phyloP scores from a whole-genome alignment of 345 rosid genomes.

The Rhizophora apiculata region DNA sequence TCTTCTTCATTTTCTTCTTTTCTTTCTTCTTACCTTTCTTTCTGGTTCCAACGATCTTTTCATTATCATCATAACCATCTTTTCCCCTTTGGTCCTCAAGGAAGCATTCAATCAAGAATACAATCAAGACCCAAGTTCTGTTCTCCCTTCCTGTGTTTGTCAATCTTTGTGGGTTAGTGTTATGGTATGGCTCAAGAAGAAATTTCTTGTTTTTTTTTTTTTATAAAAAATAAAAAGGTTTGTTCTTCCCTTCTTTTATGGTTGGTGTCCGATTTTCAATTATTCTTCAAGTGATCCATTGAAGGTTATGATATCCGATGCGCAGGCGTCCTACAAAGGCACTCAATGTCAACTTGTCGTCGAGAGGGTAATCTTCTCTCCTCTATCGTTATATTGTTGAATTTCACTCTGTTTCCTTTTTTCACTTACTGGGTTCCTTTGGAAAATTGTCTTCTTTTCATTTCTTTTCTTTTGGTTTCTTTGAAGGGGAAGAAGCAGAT shows the following conservation, averaged over 20 bases:
- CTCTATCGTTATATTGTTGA: background rate
- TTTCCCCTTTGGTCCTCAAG: constrained; percentile 24
- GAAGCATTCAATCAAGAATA: background rate
- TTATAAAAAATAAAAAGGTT: too few species aligned
- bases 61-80: constrained; percentile 19
- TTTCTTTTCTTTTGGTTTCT: too few species aligned
- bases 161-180: background rate
- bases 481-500: too few species aligned
- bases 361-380: constrained; percentile 46
- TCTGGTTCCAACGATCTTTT: constrained; percentile 20
- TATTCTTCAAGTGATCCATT: constrained; percentile 29
- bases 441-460: too few species aligned
- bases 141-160: background rate
- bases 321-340: constrained; percentile 88
- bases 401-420: too few species aligned
- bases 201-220: background rate
- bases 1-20: background rate
- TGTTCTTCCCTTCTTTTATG: background rate
- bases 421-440: too few species aligned
- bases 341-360: constrained; percentile 84
- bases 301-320: constrained; percentile 42
- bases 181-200: background rate
- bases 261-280: constrained; percentile 39
- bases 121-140: constrained; percentile 34
- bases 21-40: constrained; percentile 6